phyloP scores from a whole-genome alignment of 441 rosid species.

The Syzygium malaccense region DNA sequence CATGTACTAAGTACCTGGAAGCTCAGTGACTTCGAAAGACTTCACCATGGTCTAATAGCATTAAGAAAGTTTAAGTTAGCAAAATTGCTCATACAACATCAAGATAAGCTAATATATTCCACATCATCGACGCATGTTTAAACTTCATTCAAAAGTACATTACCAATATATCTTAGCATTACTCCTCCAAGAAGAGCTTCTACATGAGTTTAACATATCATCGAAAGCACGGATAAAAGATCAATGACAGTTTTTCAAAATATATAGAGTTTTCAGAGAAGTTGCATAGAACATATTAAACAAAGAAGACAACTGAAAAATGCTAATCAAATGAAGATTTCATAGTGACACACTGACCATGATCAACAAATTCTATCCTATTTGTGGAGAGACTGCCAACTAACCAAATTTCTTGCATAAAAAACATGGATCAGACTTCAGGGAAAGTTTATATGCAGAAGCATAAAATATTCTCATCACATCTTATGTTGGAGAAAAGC shows the following conservation, averaged over 20 bases:
- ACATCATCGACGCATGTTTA: background rate
- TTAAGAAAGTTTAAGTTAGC: background rate
- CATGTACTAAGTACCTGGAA: background rate
- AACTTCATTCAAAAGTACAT: background rate
- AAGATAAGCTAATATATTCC: background rate
- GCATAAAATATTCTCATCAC: background rate
- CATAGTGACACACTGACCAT: background rate
- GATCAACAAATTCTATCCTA: background rate
- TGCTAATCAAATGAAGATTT: background rate
- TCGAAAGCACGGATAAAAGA: background rate
- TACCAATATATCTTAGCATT: background rate
- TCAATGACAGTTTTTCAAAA: background rate
- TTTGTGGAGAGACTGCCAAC: background rate
- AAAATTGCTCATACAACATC: background rate
- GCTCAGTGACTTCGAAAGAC: conserved; percentile 4
- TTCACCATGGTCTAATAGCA: conserved; percentile 3
- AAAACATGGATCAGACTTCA: background rate
- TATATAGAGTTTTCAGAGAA: background rate
- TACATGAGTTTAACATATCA: background rate
- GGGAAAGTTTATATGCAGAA: background rate
- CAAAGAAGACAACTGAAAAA: background rate
- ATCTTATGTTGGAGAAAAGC: background rate
- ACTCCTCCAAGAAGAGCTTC: background rate
- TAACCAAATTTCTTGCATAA: background rate
- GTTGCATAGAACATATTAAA: background rate